Evolutionary conservation across 1,139 yeast genomes (phyloP).

Genomic region (Kurtzmaniella natalensis): DNA sequence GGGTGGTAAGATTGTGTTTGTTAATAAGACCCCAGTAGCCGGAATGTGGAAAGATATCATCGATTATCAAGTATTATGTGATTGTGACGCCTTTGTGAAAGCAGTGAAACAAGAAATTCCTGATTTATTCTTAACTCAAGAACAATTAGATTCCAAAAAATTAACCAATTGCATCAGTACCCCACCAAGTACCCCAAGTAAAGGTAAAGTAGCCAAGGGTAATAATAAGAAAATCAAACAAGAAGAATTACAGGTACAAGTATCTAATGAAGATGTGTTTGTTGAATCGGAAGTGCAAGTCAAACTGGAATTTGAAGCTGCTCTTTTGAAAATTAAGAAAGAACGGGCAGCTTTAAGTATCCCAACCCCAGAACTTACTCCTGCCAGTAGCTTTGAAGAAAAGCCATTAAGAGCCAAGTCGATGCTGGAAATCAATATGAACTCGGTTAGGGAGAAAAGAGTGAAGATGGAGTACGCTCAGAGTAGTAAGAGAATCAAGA

Average conservation of each 20-base stretch:
- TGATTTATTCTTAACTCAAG: slow-evolving; percentile 53
- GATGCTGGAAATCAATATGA: slow-evolving; percentile 2
- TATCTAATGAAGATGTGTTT: too few species aligned
- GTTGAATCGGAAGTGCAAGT: not conserved
- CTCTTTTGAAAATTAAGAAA: slow-evolving; percentile 3
- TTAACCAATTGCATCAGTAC: slow-evolving; percentile 17
- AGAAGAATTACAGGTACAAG: not conserved
- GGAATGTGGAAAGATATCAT: slow-evolving; percentile 53
- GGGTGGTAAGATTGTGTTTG: slow-evolving; percentile 59
- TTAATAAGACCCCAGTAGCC: slow-evolving; percentile 52
- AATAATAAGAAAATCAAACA: slow-evolving; percentile 4
- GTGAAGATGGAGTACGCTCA: too few species aligned
- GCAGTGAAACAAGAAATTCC: slow-evolving; percentile 51
- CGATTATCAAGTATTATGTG: slow-evolving; percentile 72
- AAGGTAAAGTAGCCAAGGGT: slow-evolving; percentile 6
- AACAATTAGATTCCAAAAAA: slow-evolving; percentile 44
- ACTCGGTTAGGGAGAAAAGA: too few species aligned
- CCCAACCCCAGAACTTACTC: slow-evolving; percentile 8
- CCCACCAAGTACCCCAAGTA: slow-evolving; percentile 13
- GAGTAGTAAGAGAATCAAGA: too few species aligned
- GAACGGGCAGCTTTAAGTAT: slow-evolving; percentile 2
- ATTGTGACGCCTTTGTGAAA: slow-evolving; percentile 78
- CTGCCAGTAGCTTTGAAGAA: slow-evolving; percentile 7
- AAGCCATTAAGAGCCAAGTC: slow-evolving; percentile 2
- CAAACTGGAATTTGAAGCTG: slow-evolving; percentile 3